phyloP scores from a whole-genome alignment of 257 asterid genomes.

The Cordia subcordata region DNA sequence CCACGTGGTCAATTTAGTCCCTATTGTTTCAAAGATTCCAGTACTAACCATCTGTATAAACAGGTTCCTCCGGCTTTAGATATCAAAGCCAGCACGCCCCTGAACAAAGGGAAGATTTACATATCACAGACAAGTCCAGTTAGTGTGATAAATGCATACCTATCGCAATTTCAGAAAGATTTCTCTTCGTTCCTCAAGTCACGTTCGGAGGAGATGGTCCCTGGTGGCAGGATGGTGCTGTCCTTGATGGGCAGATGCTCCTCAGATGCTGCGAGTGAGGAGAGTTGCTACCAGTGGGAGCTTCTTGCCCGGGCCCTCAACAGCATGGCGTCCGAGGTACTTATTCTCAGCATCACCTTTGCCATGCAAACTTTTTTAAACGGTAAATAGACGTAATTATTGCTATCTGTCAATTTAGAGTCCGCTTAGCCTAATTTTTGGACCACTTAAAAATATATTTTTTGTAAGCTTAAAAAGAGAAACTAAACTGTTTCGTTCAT shows the following conservation, averaged over 20 bases:
- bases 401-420: too few relatives aligned
- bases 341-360: too few relatives aligned
- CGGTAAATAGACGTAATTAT: too few relatives aligned
- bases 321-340: constrained; percentile 49
- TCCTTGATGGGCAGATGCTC: constrained; percentile 54
- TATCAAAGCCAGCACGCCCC: constrained; percentile 2
- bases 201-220: constrained; percentile 52
- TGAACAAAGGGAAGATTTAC: constrained; percentile 65
- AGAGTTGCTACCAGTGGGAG: constrained; percentile 64
- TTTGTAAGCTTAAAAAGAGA: too few relatives aligned
- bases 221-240: constrained; percentile 58
- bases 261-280: constrained; percentile 35
- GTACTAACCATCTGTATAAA: neutral
- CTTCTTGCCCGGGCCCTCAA: constrained; percentile 52
- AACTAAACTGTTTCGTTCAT: too few relatives aligned
- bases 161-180: constrained; percentile 45
- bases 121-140: constrained; percentile 50
- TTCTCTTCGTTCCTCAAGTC: constrained; percentile 40
- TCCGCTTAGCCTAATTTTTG: too few relatives aligned
- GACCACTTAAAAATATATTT: too few relatives aligned
- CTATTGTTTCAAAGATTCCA: too few relatives aligned
- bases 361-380: too few relatives aligned
- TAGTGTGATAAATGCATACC: constrained; percentile 38
- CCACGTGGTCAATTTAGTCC: too few relatives aligned
- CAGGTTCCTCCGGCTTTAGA: constrained; percentile 41